Conservation (phyloP, 441 rosid genomes). For the Aleurites moluccanus region DNA sequence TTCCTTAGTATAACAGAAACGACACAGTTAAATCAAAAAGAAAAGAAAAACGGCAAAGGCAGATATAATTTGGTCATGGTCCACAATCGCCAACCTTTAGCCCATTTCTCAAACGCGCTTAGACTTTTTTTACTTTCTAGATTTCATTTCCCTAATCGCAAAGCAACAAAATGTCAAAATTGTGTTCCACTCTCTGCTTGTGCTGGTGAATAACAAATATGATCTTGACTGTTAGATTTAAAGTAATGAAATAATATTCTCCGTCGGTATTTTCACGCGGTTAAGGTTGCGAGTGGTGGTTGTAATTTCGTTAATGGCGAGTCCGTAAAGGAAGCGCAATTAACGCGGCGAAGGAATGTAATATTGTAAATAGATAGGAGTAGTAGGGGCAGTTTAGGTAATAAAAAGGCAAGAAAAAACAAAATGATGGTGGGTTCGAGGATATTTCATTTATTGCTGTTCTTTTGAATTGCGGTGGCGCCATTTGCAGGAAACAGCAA, state of each 20-base stretch:
- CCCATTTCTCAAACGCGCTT: not conserved
- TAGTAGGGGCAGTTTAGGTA: not conserved
- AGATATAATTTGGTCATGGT: not conserved
- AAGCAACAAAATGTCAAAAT: not conserved
- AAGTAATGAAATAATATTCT: no score
- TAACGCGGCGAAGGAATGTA: constrained; percentile 25
- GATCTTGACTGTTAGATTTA: not conserved
- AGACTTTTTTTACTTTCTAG: not conserved
- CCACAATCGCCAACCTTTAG: not conserved
- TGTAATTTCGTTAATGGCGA: not conserved
- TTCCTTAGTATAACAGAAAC: not conserved
- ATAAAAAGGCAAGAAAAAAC: not conserved
- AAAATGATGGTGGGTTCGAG: constrained; percentile 22
- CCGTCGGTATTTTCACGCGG: not conserved
- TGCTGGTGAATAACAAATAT: no score
- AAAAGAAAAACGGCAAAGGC: not conserved
- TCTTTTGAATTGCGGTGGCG: constrained; percentile 28
- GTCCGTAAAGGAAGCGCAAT: constrained; percentile 26
- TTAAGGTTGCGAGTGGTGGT: not conserved
- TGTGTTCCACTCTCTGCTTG: not conserved
- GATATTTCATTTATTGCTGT: not conserved
- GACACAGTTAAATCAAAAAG: not conserved
- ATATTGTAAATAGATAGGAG: constrained; percentile 10
- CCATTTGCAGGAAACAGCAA: constrained; percentile 2
- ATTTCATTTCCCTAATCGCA: not conserved